These are phyloP conservation scores for Entomophthora muscae DNA, from an alignment of 371 early-diverging fungal genomes.

Conservation along the genomic window DNA sequence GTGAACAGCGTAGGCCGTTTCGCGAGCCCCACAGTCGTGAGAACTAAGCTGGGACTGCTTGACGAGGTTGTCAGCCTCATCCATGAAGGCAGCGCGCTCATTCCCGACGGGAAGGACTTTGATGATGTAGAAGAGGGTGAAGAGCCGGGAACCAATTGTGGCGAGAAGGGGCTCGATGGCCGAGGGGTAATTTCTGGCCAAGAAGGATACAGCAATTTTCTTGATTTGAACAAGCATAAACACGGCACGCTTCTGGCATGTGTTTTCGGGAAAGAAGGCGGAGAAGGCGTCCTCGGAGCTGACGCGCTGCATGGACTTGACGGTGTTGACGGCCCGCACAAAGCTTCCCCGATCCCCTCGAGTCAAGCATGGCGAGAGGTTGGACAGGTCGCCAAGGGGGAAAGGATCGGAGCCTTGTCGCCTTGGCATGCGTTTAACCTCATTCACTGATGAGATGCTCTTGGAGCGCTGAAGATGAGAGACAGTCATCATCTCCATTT, in stretches of 20 bases:
- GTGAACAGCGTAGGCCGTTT: not conserved
- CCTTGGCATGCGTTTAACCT: not conserved
- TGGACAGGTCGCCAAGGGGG: not conserved
- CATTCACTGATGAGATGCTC: not conserved
- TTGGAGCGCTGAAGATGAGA: not conserved
- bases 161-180: not conserved
- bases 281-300: not conserved
- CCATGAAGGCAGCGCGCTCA: not conserved
- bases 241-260: not conserved
- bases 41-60: not conserved
- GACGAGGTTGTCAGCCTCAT: not conserved
- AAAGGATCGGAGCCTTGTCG: not conserved
- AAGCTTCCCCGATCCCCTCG: slow-evolving; percentile 6
- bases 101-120: not conserved
- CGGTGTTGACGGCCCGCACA: slow-evolving; percentile 6
- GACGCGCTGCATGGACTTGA: not conserved
- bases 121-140: slow-evolving; percentile 2
- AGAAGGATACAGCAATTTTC: not conserved
- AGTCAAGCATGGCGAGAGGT: not conserved
- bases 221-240: slow-evolving; percentile 4
- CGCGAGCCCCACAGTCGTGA: not conserved
- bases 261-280: slow-evolving; percentile 6
- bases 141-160: not conserved
- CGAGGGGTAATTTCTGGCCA: not conserved
- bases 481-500: not conserved